phyloP scores from a whole-genome alignment of 2,329 filamentous ascomycete species.

The Monascus ruber region DNA sequence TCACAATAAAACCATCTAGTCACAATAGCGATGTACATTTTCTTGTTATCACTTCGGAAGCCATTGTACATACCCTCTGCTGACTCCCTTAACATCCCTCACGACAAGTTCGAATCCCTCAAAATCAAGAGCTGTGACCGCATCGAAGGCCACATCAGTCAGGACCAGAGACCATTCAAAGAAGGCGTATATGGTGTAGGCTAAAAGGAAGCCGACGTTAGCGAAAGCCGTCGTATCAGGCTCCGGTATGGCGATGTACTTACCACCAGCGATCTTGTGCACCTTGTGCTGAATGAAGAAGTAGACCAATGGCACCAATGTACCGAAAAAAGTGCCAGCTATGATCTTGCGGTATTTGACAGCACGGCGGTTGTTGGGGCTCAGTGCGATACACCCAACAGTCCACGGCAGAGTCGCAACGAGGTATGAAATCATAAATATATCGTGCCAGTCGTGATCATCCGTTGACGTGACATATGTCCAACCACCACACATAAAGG shows the following conservation, averaged over 20 bases:
- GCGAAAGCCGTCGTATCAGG: background rate
- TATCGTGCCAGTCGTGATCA: conserved; percentile 96
- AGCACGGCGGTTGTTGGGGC: conserved; percentile 69
- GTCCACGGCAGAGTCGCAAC: conserved; percentile 95
- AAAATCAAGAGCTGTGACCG: conserved; percentile 88
- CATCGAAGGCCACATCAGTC: conserved; percentile 92
- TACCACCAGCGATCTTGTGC: conserved; percentile 85
- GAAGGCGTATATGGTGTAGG: conserved; percentile 94
- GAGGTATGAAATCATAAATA: conserved; percentile 98
- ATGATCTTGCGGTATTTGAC: conserved; percentile 83
- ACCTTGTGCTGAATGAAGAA: conserved; percentile 99
- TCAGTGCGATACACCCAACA: conserved; percentile 74
- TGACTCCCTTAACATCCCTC: conserved; percentile 76
- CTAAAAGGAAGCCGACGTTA: conserved; percentile 36
- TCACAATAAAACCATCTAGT: conserved; percentile 24
- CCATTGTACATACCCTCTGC: conserved; percentile 97
- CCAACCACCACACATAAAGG: conserved; percentile 92
- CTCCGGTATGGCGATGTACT: conserved; percentile 17
- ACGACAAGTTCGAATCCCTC: conserved; percentile 75
- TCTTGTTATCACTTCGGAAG: conserved; percentile 64
- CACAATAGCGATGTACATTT: conserved; percentile 40
- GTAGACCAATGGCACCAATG: conserved; percentile 80
- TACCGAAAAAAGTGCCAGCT: conserved; percentile 76
- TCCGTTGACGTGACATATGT: conserved; percentile 98
- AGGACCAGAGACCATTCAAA: conserved; percentile 95